Percentiles rank a stretch among this genome's conserved stretches.
phyloP scores from a whole-genome alignment of 2,329 filamentous ascomycete genomes.

The Pseudogymnoascus sp. region DNA sequence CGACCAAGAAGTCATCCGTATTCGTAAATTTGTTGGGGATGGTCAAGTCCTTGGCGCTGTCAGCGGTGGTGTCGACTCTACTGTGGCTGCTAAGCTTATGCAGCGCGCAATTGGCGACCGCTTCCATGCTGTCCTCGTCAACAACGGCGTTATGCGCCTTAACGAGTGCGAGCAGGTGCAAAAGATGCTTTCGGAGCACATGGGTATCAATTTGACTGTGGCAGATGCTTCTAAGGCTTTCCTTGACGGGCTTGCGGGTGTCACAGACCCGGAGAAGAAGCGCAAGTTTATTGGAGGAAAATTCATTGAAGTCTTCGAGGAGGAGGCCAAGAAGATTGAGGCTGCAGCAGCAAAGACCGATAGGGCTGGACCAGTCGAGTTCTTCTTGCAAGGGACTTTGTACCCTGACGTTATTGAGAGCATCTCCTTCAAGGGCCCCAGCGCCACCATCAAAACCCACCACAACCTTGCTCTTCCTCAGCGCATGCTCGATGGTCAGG shows the following conservation, averaged over 20 bases:
- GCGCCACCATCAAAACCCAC: conserved; percentile 65
- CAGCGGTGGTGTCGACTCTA: conserved; percentile 80
- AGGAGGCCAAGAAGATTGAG: conserved; percentile 68
- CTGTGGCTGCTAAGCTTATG: conserved; percentile 81
- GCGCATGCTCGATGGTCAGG: conserved; percentile 42
- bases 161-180: conserved; percentile 80
- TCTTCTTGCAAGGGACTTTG: conserved; percentile 71
- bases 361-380: conserved; percentile 69
- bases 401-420: conserved; percentile 57
- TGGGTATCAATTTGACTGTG: conserved; percentile 86
- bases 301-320: conserved; percentile 77
- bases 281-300: conserved; percentile 78
- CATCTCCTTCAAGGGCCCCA: conserved; percentile 65
- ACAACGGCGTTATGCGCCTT: conserved; percentile 77
- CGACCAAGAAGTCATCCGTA: conserved; percentile 70
- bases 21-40: conserved; percentile 72
- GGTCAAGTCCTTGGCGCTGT: conserved; percentile 75
- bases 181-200: conserved; percentile 64
- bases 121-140: conserved; percentile 72
- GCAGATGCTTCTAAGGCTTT: conserved; percentile 73
- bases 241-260: conserved; percentile 65
- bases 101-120: conserved; percentile 76
- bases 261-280: conserved; percentile 78
- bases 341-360: conserved; percentile 57
- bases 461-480: conserved; percentile 59